These are phyloP conservation scores for Aspergillus calidoustus DNA, from an alignment of 2,329 filamentous ascomycete species.

Conservation along the genomic window DNA sequence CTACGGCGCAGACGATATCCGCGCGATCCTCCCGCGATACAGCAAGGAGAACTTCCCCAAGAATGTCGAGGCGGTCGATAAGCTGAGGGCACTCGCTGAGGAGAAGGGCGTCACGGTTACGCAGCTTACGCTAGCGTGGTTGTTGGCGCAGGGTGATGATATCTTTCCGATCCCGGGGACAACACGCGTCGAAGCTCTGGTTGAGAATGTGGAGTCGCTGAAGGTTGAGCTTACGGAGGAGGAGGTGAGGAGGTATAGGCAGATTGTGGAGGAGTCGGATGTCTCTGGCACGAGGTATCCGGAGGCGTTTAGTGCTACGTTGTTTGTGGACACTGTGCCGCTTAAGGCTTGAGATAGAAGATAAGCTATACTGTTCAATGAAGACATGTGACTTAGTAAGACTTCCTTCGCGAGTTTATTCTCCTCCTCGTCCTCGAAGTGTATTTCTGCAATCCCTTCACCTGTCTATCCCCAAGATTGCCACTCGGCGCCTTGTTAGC, in stretches of 20 bases:
- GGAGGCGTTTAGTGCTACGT: not conserved
- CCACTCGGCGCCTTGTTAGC: no score
- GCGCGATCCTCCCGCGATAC: constrained; percentile 55
- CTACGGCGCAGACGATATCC: constrained; percentile 51
- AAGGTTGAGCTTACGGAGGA: constrained; percentile 21
- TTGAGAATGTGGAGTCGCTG: constrained; percentile 46
- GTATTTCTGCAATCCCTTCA: no score
- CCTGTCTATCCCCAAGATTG: no score
- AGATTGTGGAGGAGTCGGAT: constrained; percentile 3
- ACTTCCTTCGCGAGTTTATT: no score
- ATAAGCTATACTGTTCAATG: no score
- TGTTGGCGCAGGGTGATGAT: constrained; percentile 63
- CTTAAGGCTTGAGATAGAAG: not conserved
- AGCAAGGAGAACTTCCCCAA: constrained; percentile 58
- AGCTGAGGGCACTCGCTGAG: constrained; percentile 54
- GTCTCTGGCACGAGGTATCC: constrained; percentile 20
- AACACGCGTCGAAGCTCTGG: constrained; percentile 51
- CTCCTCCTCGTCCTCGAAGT: no score
- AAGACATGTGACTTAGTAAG: no score
- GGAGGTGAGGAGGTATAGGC: constrained; percentile 23
- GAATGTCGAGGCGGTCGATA: constrained; percentile 60
- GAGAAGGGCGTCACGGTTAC: constrained; percentile 59
- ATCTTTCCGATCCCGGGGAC: constrained; percentile 65
- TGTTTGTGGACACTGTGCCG: constrained; percentile 21
- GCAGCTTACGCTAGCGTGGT: constrained; percentile 67